Evolutionary conservation across 1,139 yeast species (phyloP), one percentile per base, ranked within the genome.

Genomic region (Candida mesenterica): DNA sequence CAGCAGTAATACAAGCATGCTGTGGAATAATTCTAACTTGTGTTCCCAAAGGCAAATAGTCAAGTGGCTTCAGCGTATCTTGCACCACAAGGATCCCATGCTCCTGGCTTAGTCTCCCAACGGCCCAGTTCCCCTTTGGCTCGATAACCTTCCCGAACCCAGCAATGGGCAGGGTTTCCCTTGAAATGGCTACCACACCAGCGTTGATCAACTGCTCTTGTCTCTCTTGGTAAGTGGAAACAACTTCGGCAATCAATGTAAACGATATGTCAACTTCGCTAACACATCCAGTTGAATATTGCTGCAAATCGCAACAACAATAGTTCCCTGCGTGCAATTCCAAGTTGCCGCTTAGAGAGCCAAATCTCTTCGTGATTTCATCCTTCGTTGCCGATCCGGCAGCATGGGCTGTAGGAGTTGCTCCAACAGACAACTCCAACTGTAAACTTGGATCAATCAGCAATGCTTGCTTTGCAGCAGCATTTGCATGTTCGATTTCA

Each of bases 281-380:
- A 19, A 82, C 68, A 46, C 84, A 76, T 0, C 77, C 77, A 0
- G 94, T 84, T 7, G 87, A 73, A 14, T 79, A 71, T 54, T 85
- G 94, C 50, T 85, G 95, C 39, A 83, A 61, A 53, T 85, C 94
- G 50, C 84, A 78, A 48, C 81, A 74, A 3, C 82, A 72, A 50
- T 82, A 84, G 53, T 84, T 83, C 10, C 95, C 95, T 12, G 92
- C 92, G 53, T 85, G 95, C 14, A 85, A 56, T 48, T 85, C 95
- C 34, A 85, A 60, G 1, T 55, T 55, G 3, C 81, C 83, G 17
- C 57, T 48, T 25, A 77, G 49, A n/a, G 52, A 42, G n/a, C 41
- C 33, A 25, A 25, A 25, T 10, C 28, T 12, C 0, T 39, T 24
- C 30, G 38, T 45, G 30, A 59, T 42, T 30, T 57, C 65, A 15